Conservation (phyloP, 2,329 filamentous ascomycete genomes). For the Epichloe bromicola region DNA sequence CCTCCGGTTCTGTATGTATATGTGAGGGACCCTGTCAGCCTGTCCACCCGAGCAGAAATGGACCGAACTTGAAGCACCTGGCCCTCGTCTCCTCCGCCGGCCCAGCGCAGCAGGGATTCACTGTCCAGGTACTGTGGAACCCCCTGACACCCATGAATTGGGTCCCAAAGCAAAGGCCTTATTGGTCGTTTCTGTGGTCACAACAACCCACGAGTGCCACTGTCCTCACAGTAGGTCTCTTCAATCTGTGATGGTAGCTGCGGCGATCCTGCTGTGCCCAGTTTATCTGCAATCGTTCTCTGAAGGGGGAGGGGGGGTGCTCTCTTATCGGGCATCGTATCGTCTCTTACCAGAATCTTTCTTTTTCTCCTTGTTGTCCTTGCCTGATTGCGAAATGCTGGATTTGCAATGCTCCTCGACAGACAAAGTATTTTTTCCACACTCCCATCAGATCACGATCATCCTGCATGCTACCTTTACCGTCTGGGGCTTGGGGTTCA, state of each 20-base stretch:
- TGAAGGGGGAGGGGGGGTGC: not conserved
- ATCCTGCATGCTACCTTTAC: no score
- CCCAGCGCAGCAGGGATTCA: slow-evolving; percentile 3
- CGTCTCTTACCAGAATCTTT: not conserved
- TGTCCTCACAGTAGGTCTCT: not conserved
- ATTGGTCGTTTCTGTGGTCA: slow-evolving; percentile 5
- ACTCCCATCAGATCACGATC: no score
- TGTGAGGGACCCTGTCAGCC: not conserved
- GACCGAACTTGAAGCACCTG: not conserved
- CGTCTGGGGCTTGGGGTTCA: no score
- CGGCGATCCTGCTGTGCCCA: not conserved
- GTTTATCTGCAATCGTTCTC: not conserved
- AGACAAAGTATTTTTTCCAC: no score
- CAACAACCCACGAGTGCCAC: slow-evolving; percentile 6
- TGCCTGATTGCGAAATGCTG: not conserved
- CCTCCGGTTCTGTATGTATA: not conserved
- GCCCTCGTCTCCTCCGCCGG: not conserved
- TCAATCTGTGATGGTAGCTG: not conserved
- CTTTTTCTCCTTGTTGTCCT: not conserved
- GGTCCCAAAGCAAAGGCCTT: not conserved
- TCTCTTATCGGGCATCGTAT: not conserved
- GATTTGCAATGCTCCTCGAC: not conserved
- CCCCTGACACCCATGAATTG: slow-evolving; percentile 2
- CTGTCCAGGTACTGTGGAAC: slow-evolving; percentile 2
- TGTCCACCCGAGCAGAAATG: not conserved